Evolutionary conservation across 2,329 filamentous ascomycete genomes (phyloP), one percentile per base, ranked within the genome.

Genomic region (Fusarium ambrosium): DNA sequence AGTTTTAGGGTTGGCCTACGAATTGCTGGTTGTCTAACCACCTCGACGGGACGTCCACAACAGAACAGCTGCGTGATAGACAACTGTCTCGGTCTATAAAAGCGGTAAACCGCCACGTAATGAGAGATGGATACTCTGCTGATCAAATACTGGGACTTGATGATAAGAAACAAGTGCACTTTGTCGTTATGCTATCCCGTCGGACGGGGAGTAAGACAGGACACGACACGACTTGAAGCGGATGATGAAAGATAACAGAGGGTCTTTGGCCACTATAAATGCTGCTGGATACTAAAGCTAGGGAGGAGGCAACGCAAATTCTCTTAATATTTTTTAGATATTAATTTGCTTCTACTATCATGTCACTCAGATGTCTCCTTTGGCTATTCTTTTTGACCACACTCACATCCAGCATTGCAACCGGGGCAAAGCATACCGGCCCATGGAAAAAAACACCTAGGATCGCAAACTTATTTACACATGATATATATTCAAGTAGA

Each of bases 91-190:
- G 43, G 43, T 48, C 43, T 27, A 48, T 27, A 48, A 48, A 48
- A 48, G 43, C 43, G 43, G 43, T 27, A 48, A 48, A 27, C 43
- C 43, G 43, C 43, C 43, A 48, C 43, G 14, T 48, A 48, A 48
- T 48, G 22, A 48, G 22, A 24, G 4, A 48, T 48, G 43, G 43
- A 5, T 48, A 48, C 5, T 18, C 22, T 48, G 43, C 5, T 27
- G 43, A 48, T 48, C 43, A 48, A 48, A 27, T 48, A 48, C 8
- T 48, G 22, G 22, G 43, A 18, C 43, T 10, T 22, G 2, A 10
- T 6, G 43, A 48, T 48, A 48, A 48, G 43, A 48, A 18, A 24
- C 14, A 48, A 7, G 20, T 5, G 4, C 20, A 24, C 20, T 9
- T 3, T 48, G 8, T 48, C 14, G 14, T 48, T 27, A 27, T 48